Conservation (phyloP, 306 rosid genomes). For the Medicago truncatula region MtrunA17r5.0-ANR NC_053044.1:42972501-42973000, state of each 20-base stretch:
- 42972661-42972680: background rate
- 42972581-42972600: background rate
- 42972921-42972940: background rate
- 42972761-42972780: background rate
- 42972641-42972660: background rate
- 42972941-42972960: background rate
- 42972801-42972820: constrained; percentile 11
- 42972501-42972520: constrained; percentile 31
- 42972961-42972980: constrained; percentile 17
- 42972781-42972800: constrained; percentile 12
- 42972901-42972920: background rate
- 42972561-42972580: constrained; percentile 8
- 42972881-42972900: background rate
- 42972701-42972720: background rate
- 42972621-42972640: background rate
- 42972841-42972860: background rate
- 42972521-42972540: constrained; percentile 36
- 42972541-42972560: constrained; percentile 35
- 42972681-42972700: background rate
- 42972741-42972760: background rate
- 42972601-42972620: background rate
- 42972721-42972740: background rate
- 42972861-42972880: background rate
- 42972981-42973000: background rate
- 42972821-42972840: constrained; percentile 14